Percentiles rank a stretch among this genome's conserved stretches.
These are phyloP conservation scores for Neoarthrinium moseri DNA, from an alignment of 2,329 filamentous ascomycete genomes.

Conservation along the genomic window DNA sequence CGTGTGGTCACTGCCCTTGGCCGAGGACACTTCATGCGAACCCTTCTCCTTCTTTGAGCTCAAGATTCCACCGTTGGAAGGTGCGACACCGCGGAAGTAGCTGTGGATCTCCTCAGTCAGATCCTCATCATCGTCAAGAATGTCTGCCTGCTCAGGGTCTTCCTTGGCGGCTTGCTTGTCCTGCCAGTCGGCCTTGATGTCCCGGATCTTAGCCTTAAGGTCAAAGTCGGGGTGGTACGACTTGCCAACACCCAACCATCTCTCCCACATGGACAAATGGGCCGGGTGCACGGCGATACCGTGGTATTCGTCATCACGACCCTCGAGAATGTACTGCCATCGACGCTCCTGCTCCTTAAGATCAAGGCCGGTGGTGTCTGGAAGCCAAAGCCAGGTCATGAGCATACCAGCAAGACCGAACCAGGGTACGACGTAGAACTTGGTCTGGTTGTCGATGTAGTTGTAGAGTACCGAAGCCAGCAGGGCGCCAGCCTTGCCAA, in stretches of 20 bases:
- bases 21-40: not conserved
- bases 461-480: conserved; percentile 88
- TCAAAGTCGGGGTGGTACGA: conserved; percentile 80
- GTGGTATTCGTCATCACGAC: conserved; percentile 80
- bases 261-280: conserved; percentile 88
- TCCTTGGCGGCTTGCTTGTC: conserved; percentile 42
- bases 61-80: conserved; percentile 12
- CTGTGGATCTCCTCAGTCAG: conserved; percentile 53
- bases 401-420: conserved; percentile 83
- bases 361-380: conserved; percentile 95
- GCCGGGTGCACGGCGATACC: conserved; percentile 88
- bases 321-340: conserved; percentile 82
- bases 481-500: conserved; percentile 86
- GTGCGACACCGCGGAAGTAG: conserved; percentile 43
- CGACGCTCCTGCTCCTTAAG: conserved; percentile 96
- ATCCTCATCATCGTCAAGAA: conserved; percentile 46
- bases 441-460: conserved; percentile 82
- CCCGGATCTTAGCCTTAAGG: conserved; percentile 79
- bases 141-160: conserved; percentile 43
- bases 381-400: conserved; percentile 80
- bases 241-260: conserved; percentile 74
- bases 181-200: conserved; percentile 70
- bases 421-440: conserved; percentile 94
- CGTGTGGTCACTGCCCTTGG: not conserved
- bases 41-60: conserved; percentile 15